phyloP scores from a whole-genome alignment of 495 filamentous ascomycete species.

The Parathielavia hyrcaniae region DNA sequence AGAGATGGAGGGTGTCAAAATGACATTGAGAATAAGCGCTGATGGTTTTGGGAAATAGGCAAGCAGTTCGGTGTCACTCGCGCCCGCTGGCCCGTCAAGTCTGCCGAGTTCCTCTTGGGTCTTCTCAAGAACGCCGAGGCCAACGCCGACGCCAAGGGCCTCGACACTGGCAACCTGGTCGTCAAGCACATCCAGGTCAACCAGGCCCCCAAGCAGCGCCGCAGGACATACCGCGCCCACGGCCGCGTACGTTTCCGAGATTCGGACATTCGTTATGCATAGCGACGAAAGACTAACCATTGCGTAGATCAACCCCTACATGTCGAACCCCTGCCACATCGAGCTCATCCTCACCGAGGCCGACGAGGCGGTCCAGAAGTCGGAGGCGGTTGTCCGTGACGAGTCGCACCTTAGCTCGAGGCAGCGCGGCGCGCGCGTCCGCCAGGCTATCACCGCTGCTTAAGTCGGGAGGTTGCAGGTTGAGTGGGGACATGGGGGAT shows the following conservation, averaged over 20 bases:
- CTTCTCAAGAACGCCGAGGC: slow-evolving; percentile 98
- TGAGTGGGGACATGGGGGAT: slow-evolving; percentile 25
- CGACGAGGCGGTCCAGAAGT: slow-evolving; percentile 86
- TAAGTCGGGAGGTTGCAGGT: slow-evolving; percentile 40
- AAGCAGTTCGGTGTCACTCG: slow-evolving; percentile 96
- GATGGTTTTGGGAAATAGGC: slow-evolving; percentile 52
- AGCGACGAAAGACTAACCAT: slow-evolving; percentile 26
- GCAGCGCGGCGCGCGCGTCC: slow-evolving; percentile 77
- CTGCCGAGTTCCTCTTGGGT: slow-evolving; percentile 91
- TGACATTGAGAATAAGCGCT: slow-evolving; percentile 19
- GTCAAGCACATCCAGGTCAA: slow-evolving; percentile 99
- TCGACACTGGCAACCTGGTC: slow-evolving; percentile 91
- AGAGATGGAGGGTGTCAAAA: background rate
- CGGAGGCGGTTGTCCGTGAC: slow-evolving; percentile 55
- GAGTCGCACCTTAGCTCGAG: slow-evolving; percentile 65
- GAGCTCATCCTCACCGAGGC: slow-evolving; percentile 98
- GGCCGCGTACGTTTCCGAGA: slow-evolving; percentile 75
- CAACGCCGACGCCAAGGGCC: slow-evolving; percentile 98
- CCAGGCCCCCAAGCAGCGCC: slow-evolving; percentile 96
- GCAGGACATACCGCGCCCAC: slow-evolving; percentile 98
- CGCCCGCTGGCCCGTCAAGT: slow-evolving; percentile 99
- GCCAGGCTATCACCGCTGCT: slow-evolving; percentile 72
- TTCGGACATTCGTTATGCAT: slow-evolving; percentile 5
- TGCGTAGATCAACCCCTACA: slow-evolving; percentile 93
- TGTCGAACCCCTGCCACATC: slow-evolving; percentile 99